Base-by-base conservation (phyloP, 345 rosid genomes). In the Euphorbia lathyris region DNA sequence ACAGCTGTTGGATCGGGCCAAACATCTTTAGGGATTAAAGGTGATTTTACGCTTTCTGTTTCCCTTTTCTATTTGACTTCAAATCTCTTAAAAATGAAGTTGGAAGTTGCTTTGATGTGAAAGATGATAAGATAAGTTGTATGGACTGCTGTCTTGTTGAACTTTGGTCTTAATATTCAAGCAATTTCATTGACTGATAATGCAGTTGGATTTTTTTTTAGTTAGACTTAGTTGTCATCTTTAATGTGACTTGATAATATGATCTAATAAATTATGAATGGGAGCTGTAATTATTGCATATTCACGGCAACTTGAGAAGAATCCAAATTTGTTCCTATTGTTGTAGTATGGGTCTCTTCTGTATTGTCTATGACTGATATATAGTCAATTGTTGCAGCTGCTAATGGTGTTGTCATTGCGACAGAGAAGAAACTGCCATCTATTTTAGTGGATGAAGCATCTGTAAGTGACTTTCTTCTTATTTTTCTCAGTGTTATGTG, bases 1-100 rank as follows among this genome's bases (percentile, higher is more conserved):
- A 91, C 95, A 3, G 96, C 96, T 12, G 98, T 94, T 27, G 93
- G 97, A 53, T 94, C 97, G 9, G 96, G 98, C 17, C 98, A 94
- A 72, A 94, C 98, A 7, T 94, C 98, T 30, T 73, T 94, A 13
- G 97, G 98, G 20, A 94, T 94, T 75, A 89, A 91, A 85, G 98
- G 97, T 93, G n/a, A n/a, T 69, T 40, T 45, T 3, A 19, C 9
- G 4, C 19, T 25, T 34, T 66, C 48, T 34, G 3, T 3, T 7
- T 9, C 10, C 42, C 23, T 58, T 36, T 58, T 27, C 63, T 10
- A 26, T 56, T 10, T 26, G 60, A 2, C 26, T 56, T 26, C 19
- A 26, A 56, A 56, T 56, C 56, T 4, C 9, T 6, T 40, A 26
- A 73, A 69, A 26, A 67, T 63, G 45, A 40, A 6, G 9, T 32